These are phyloP conservation scores for Thelonectria discophora DNA, from an alignment of 2,329 filamentous ascomycete genomes.

Conservation along the genomic window DNA sequence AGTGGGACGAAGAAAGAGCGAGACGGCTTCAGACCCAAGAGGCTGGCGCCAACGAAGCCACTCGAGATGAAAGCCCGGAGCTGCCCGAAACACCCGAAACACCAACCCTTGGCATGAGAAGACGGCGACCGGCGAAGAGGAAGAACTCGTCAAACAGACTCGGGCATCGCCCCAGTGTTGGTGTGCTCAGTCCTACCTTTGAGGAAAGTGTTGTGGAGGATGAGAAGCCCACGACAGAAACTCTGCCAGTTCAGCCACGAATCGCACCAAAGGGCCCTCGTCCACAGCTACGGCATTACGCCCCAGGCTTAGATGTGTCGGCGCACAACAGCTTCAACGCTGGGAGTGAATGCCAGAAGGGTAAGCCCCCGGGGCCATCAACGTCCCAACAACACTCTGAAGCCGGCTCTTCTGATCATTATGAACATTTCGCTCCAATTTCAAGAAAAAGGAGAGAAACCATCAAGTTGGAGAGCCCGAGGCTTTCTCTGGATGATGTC, in stretches of 20 bases:
- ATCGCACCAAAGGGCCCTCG: not conserved
- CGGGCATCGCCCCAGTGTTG: constrained; percentile 35
- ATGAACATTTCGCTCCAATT: not conserved
- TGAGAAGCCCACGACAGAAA: not conserved
- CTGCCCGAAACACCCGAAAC: constrained; percentile 50
- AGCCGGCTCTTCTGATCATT: not conserved
- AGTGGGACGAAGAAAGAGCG: constrained; percentile 43
- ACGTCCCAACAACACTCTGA: not conserved
- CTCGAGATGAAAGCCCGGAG: constrained; percentile 46
- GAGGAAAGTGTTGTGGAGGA: constrained; percentile 43
- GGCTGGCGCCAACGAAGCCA: not conserved
- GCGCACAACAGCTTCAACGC: not conserved
- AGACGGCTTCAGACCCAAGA: constrained; percentile 18
- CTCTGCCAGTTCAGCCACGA: not conserved
- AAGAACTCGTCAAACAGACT: constrained; percentile 39
- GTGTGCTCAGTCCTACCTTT: constrained; percentile 44
- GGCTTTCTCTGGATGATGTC: constrained; percentile 36
- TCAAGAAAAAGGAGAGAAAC: not conserved
- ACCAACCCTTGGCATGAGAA: constrained; percentile 40
- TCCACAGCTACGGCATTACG: not conserved
- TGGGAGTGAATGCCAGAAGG: not conserved
- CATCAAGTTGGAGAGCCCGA: constrained; percentile 19
- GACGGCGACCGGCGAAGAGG: constrained; percentile 35
- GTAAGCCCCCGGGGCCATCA: not conserved
- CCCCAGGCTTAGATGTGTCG: not conserved